phyloP scores from a whole-genome alignment of 306 rosid genomes.

The Fagus crenata region DNA sequence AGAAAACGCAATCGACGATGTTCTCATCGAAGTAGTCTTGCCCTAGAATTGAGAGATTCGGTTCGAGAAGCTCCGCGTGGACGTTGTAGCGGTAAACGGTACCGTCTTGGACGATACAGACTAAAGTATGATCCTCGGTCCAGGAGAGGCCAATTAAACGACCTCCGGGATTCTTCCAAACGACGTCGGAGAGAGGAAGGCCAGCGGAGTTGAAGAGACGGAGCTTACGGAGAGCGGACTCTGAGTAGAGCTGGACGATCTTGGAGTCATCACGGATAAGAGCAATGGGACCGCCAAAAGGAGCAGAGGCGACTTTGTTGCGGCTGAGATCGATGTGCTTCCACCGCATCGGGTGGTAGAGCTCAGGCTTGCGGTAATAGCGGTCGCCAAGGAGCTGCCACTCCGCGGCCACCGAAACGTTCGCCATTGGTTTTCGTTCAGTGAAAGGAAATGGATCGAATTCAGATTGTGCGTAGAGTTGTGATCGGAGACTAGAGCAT shows the following conservation, averaged over 20 bases:
- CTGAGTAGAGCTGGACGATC: constrained; percentile 96
- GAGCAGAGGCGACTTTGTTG: constrained; percentile 86
- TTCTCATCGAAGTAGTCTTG: constrained; percentile 77
- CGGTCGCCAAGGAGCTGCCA: constrained; percentile 98
- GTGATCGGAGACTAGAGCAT: not conserved
- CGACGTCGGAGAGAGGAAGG: constrained; percentile 58
- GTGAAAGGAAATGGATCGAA: not conserved
- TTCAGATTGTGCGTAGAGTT: not conserved
- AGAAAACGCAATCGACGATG: constrained; percentile 80
- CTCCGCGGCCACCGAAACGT: constrained; percentile 94
- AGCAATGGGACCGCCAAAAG: constrained; percentile 90
- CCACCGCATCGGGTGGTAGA: constrained; percentile 78
- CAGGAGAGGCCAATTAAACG: constrained; percentile 77
- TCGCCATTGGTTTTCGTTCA: constrained; percentile 51
- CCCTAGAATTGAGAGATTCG: constrained; percentile 71
- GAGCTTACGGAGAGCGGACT: constrained; percentile 92
- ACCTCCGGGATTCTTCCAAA: constrained; percentile 90
- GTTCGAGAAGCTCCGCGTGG: constrained; percentile 64
- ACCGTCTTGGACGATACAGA: constrained; percentile 89
- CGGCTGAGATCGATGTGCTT: constrained; percentile 80
- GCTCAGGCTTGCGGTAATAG: constrained; percentile 84
- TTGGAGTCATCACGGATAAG: constrained; percentile 95
- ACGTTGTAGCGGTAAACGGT: constrained; percentile 75
- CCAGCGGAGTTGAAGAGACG: constrained; percentile 87
- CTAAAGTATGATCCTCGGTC: constrained; percentile 77